Percentiles rank a stretch among this genome's conserved stretches.
Conservation (phyloP, 306 rosid genomes). For the Acmispon strigosus region DNA sequence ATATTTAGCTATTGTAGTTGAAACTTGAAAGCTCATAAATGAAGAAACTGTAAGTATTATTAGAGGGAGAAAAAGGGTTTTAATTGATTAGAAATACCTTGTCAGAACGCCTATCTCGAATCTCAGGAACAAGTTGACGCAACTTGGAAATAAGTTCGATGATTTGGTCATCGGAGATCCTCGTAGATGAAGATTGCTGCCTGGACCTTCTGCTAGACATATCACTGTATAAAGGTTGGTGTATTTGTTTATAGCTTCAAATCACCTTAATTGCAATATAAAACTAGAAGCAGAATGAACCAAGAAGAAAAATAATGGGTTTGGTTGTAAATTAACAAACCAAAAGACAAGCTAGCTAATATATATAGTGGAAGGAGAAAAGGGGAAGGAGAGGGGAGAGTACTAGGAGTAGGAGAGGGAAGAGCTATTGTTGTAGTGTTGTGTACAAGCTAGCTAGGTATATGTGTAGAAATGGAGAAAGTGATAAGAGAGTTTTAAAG, state of each 20-base stretch:
- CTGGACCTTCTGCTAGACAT: slow-evolving; percentile 97
- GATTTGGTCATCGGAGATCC: slow-evolving; percentile 95
- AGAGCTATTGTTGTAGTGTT: slow-evolving; percentile 10
- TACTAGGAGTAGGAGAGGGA: background rate
- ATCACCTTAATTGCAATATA: slow-evolving; percentile 3
- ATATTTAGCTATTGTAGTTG: too few relatives aligned
- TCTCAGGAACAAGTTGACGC: slow-evolving; percentile 98
- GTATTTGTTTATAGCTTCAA: background rate
- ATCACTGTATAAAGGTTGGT: background rate
- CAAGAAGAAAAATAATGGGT: background rate
- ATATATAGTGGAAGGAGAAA: background rate
- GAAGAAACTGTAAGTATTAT: background rate
- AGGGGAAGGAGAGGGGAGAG: background rate
- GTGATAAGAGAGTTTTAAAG: slow-evolving; percentile 69
- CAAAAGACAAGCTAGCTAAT: slow-evolving; percentile 14
- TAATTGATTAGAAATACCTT: slow-evolving; percentile 65
- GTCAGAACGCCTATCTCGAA: slow-evolving; percentile 74
- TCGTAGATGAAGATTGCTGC: slow-evolving; percentile 53
- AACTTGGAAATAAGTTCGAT: slow-evolving; percentile 86
- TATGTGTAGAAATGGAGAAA: slow-evolving; percentile 45
- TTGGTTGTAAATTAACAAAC: slow-evolving; percentile 11
- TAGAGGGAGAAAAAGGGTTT: background rate
- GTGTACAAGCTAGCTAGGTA: slow-evolving; percentile 19
- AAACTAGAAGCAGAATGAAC: background rate
- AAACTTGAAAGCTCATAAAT: background rate